Conservation (phyloP, 768 basidiomycete species). For the Russula ochroleuca region DNA sequence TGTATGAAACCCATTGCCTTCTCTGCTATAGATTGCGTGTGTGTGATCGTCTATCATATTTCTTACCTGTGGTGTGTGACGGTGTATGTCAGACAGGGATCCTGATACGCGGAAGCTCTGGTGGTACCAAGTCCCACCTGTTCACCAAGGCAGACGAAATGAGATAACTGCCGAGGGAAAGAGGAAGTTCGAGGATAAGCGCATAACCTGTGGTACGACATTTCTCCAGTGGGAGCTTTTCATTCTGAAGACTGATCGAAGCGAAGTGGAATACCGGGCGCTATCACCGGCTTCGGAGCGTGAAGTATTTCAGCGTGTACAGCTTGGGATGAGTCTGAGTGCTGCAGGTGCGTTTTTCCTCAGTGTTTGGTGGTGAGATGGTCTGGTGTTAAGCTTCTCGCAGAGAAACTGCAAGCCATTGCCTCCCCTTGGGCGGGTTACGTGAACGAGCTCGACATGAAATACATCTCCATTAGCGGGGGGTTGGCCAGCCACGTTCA, state of each 20-base stretch:
- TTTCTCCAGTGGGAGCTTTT: neutral
- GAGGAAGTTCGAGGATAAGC: conserved; percentile 48
- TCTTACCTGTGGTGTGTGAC: conserved; percentile 29
- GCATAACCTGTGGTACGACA: conserved; percentile 59
- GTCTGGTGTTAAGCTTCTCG: neutral
- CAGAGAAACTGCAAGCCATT: conserved; percentile 79
- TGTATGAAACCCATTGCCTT: neutral
- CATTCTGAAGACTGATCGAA: neutral
- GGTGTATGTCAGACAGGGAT: conserved; percentile 48
- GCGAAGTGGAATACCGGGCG: conserved; percentile 56
- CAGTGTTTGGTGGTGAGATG: neutral
- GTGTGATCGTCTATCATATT: conserved; percentile 29
- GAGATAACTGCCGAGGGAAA: conserved; percentile 54
- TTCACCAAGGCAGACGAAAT: conserved; percentile 40
- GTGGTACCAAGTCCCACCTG: conserved; percentile 55
- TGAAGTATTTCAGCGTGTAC: conserved; percentile 80
- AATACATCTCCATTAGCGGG: conserved; percentile 53
- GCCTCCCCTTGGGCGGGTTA: conserved; percentile 65
- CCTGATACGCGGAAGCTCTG: conserved; percentile 53
- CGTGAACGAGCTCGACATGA: conserved; percentile 55
- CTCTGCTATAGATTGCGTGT: conserved; percentile 49
- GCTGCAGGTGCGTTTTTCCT: conserved; percentile 51
- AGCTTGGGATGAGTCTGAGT: conserved; percentile 70
- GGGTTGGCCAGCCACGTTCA: conserved; percentile 55
- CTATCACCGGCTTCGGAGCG: conserved; percentile 57